A percentile compares a stretch with the other conserved stretches of the same genome.
These are phyloP conservation scores for Pseudogymnoascus sp. DNA, from an alignment of 2,329 filamentous ascomycete species.

Conservation along the genomic window DNA sequence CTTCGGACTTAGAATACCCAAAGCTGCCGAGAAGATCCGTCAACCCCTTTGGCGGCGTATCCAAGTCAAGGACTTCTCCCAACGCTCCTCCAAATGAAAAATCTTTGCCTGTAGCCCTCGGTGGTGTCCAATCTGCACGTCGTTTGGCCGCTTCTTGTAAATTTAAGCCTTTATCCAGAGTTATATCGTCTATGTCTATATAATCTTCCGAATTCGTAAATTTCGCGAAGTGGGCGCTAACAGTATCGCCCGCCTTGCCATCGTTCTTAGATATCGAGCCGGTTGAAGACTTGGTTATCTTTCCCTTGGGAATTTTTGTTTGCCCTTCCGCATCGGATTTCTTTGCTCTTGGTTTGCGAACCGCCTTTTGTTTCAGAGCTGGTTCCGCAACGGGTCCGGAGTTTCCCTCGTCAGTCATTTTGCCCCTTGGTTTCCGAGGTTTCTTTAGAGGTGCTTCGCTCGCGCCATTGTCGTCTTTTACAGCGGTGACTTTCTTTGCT, in stretches of 20 bases:
- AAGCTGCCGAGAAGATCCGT: conserved; percentile 31
- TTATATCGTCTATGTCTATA: conserved; percentile 3
- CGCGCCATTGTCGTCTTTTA: not conserved
- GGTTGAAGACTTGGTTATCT: conserved; percentile 27
- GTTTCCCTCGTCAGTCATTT: conserved; percentile 16
- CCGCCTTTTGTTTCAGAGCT: conserved; percentile 16
- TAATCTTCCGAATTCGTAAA: conserved; percentile 5
- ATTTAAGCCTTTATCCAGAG: conserved; percentile 11
- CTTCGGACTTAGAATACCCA: conserved; percentile 27
- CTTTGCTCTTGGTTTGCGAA: conserved; percentile 22
- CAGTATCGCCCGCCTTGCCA: conserved; percentile 22
- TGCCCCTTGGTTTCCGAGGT: conserved; percentile 14
- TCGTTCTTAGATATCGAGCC: conserved; percentile 15
- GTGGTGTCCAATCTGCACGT: conserved; percentile 60
- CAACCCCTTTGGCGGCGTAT: not conserved
- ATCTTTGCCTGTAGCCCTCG: conserved; percentile 33
- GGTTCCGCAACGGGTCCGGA: not conserved
- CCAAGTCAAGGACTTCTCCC: not conserved
- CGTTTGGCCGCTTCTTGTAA: conserved; percentile 41
- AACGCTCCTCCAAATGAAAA: not conserved
- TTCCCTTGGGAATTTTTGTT: conserved; percentile 25
- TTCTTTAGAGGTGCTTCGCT: conserved; percentile 14
- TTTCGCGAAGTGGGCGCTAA: conserved; percentile 29
- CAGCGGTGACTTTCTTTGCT: conserved; percentile 13
- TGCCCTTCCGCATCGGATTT: conserved; percentile 23